Evolutionary conservation across 108 stramenopile species (phyloP), one percentile per base, ranked within the genome.

Genomic region (Parmales sp.): DNA sequence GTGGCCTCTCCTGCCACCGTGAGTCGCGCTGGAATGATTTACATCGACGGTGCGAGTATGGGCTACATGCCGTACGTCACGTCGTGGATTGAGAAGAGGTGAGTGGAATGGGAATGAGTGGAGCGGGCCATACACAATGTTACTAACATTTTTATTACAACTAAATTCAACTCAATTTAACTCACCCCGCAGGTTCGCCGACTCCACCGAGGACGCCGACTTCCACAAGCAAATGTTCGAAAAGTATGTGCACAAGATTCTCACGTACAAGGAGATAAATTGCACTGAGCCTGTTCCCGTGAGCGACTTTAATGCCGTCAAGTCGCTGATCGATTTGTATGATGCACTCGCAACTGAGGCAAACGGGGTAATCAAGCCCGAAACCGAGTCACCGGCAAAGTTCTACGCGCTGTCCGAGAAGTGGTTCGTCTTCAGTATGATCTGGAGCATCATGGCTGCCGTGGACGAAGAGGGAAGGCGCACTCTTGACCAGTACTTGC

Each of bases 11-110:
- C 85, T 0, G 85, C 85, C 9, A 86, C 85, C 9, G 85, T 86
- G 19, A 81, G 79, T 25, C 83, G 85, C 20, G 85, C 85, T 5
- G 85, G 85, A 5, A 86, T 86, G 85, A 83, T 86, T 26, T 86
- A 80, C 74, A 66, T 86, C 1, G 85, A 86, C 51, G 79, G 45
- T 0, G 69, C 65, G 9, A 80, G 82, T 37, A 72, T 86, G 63
- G 85, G 85, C 4, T 86, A 74, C 73, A 39, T 66, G 49, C 77
- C 80, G 0, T 81, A 69, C 46, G 70, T 80, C 0, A 38, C 36
- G 7, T 70, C 72, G 6, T 86, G 85, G 85, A 38, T 86, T 4
- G 41, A 76, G 13, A 65, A 66, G 69, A 41, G 74, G n/a, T n/a
- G n/a, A n/a, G n/a, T n/a, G n/a, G n/a, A n/a, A n/a, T n/a, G n/a